These are phyloP conservation scores for Thielaviopsis euricoi DNA, from an alignment of 2,329 filamentous ascomycete genomes.

Conservation along the genomic window DNA sequence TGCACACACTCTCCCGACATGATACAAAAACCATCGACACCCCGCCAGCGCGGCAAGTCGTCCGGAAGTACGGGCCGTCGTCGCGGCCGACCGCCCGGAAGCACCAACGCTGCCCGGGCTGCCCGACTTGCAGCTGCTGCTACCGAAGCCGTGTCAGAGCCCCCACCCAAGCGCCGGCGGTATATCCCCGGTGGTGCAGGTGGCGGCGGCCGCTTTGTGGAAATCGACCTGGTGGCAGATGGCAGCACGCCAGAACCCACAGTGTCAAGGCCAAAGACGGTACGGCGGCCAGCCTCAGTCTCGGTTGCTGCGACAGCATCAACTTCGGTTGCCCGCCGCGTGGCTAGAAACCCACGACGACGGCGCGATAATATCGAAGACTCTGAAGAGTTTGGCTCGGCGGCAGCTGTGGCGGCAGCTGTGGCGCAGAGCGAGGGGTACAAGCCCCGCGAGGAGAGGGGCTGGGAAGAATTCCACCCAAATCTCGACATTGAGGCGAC, in stretches of 20 bases:
- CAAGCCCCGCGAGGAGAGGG: slow-evolving; percentile 89
- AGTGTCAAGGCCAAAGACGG: slow-evolving; percentile 26
- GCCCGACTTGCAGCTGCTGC: slow-evolving; percentile 20
- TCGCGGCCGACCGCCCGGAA: slow-evolving; percentile 29
- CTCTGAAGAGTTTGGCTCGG: slow-evolving; percentile 63
- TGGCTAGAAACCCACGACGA: slow-evolving; percentile 40
- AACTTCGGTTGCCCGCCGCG: slow-evolving; percentile 30
- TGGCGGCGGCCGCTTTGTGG: slow-evolving; percentile 70
- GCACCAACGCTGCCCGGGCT: slow-evolving; percentile 25
- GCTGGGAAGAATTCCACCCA: slow-evolving; percentile 95
- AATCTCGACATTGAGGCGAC: slow-evolving; percentile 77
- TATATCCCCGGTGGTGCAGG: slow-evolving; percentile 80
- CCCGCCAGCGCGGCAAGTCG: slow-evolving; percentile 23
- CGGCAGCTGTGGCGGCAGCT: slow-evolving; percentile 74
- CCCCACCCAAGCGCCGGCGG: slow-evolving; percentile 51
- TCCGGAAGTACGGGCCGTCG: slow-evolving; percentile 25
- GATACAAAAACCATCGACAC: slow-evolving; percentile 10
- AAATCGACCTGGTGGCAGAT: slow-evolving; percentile 35
- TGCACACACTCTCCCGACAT: background rate
- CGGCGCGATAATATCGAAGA: slow-evolving; percentile 34
- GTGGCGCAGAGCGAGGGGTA: slow-evolving; percentile 89
- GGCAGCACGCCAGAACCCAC: slow-evolving; percentile 18
- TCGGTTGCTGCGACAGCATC: background rate
- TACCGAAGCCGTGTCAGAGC: slow-evolving; percentile 30
- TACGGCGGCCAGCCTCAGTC: slow-evolving; percentile 20